Evolutionary conservation across 805 yeast species (phyloP).

Genomic region (Candida manassasensis): DNA sequence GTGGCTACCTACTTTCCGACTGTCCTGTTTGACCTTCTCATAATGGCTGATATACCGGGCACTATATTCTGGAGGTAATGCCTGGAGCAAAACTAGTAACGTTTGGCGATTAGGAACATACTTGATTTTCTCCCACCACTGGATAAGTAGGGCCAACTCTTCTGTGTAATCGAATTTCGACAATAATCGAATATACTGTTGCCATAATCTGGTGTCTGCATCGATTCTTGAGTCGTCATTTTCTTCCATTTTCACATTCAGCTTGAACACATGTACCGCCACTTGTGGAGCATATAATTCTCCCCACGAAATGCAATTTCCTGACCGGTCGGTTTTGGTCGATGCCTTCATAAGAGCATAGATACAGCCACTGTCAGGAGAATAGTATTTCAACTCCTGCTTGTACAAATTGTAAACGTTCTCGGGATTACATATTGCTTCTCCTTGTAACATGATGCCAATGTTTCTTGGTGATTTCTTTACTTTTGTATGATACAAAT

Average conservation of each 20-base stretch:
- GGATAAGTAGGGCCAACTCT: constrained; percentile 47
- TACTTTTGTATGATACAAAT: constrained; percentile 16
- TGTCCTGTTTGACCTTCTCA: constrained; percentile 16
- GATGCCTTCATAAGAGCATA: constrained; percentile 49
- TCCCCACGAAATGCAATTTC: constrained; percentile 42
- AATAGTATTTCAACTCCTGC: constrained; percentile 16
- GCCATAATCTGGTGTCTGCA: constrained; percentile 49
- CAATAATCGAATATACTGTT: constrained; percentile 47
- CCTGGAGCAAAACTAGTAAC: constrained; percentile 34
- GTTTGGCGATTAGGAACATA: constrained; percentile 39
- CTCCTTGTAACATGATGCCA: constrained; percentile 36
- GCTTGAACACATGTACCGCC: constrained; percentile 54
- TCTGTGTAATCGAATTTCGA: constrained; percentile 42
- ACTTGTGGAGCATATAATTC: constrained; percentile 52
- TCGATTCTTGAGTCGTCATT: constrained; percentile 15
- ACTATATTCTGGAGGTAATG: constrained; percentile 34
- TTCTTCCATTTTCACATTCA: constrained; percentile 21
- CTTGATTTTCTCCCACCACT: constrained; percentile 50
- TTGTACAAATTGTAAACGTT: constrained; percentile 25
- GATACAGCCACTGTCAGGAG: constrained; percentile 29
- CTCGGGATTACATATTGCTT: constrained; percentile 24
- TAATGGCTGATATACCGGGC: constrained; percentile 35
- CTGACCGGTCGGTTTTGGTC: constrained; percentile 14
- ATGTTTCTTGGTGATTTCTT: constrained; percentile 23
- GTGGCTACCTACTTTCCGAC: constrained; percentile 5